A percentile compares a stretch with the other conserved stretches of the same genome.
These are phyloP conservation scores for Pontederia paniculata DNA, from an alignment of 176 grass and related monocot genomes.

Conservation along the genomic window DNA sequence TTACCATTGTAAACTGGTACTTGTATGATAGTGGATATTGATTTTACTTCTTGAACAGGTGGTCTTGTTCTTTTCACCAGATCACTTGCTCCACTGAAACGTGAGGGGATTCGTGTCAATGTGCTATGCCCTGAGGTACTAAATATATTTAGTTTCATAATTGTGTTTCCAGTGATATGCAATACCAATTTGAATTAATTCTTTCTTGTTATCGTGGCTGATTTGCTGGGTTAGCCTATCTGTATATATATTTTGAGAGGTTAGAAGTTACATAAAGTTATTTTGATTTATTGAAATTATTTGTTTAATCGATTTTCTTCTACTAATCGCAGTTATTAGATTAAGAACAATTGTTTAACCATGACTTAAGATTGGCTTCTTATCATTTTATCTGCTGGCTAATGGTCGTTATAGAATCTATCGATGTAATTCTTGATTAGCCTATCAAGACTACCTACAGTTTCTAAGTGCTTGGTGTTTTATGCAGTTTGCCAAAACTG, in stretches of 20 bases:
- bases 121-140: constrained; percentile 93
- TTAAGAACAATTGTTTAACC: no score
- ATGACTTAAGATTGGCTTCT: no score
- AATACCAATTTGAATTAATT: neutral
- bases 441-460: constrained; percentile 7
- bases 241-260: no score
- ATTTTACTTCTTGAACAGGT: constrained; percentile 31
- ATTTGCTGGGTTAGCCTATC: neutral
- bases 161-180: neutral
- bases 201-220: neutral
- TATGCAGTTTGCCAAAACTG: constrained; percentile 85
- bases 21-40: neutral
- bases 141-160: neutral
- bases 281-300: no score
- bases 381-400: no score
- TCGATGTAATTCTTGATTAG: constrained; percentile 7
- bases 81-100: constrained; percentile 74
- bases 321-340: no score
- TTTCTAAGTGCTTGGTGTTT: neutral
- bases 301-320: no score
- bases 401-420: neutral
- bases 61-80: constrained; percentile 92
- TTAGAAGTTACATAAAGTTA: no score
- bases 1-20: neutral
- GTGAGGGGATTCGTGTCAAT: constrained; percentile 70